Evolutionary conservation across 169 alveolate genomes (phyloP), one percentile per base, ranked within the genome.

Genomic region (Plasmodium reichenowi): DNA sequence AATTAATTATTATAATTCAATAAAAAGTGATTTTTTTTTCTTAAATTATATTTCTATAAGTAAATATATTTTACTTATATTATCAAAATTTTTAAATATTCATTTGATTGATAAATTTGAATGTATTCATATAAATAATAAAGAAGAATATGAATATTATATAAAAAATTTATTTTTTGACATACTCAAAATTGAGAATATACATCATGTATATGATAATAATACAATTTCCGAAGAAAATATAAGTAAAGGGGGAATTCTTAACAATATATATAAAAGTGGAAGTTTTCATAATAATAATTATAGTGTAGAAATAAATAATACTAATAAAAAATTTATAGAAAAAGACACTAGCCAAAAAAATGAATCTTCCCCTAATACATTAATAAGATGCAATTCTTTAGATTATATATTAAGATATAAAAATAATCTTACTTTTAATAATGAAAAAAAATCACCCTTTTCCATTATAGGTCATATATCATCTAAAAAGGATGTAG

Each of bases 1-100:
- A 59, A 74, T 74, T 74, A 64, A 74, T 26, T 59, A 74, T 50
- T 20, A 74, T 52, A 59, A 17, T 15, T 32, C 72, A 9, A 63
- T 43, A 12, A 60, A 43, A 32, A 60, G 45, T 2, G 47, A 60
- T 17, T 60, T 74, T 20, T 66, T 60, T 45, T 17, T 74, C 17
- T 59, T 74, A 48, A 17, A 74, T 60, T 74, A n/a, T 74, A 63
- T 72, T 17, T 72, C 47, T 45, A 74, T 74, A 15, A 29, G 56
- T 60, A 74, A 74, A 74, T 74, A 74, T 50, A 74, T 59, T 45
- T 32, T 74, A 20, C 38, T 59, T 54, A 74, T 74, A 22, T 74
- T 74, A 38, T 38, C 74, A 10, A 74, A 74, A 74, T 74, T 74
- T 72, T 74, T 74, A 45, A 74, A 60, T 64, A 74, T 59, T 20